Conservation (phyloP, 2,329 filamentous ascomycete species). For the Graphilbum fragrans region DNA sequence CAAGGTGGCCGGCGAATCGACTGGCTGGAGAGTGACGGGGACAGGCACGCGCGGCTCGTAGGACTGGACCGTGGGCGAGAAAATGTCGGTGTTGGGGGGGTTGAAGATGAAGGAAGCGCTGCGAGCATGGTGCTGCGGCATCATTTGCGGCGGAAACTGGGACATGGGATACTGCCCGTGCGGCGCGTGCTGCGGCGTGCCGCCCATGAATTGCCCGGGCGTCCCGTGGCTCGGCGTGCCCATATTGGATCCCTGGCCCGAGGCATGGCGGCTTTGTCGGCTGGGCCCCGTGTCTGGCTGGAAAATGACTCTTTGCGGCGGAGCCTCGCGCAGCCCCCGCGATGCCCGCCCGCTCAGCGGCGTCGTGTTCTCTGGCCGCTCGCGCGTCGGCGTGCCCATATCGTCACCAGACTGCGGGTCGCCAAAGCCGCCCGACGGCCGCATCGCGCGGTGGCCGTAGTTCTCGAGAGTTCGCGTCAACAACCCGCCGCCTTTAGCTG, state of each 20-base stretch:
- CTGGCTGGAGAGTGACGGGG: conserved; percentile 57
- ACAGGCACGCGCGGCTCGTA: conserved; percentile 54
- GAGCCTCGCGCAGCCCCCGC: conserved; percentile 65
- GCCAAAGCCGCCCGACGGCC: conserved; percentile 25
- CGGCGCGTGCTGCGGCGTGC: conserved; percentile 14
- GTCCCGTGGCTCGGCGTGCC: conserved; percentile 14
- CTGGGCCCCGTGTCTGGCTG: conserved; percentile 63
- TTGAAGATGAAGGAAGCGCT: conserved; percentile 36
- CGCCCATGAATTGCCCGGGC: conserved; percentile 1
- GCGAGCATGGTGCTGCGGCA: conserved; percentile 18
- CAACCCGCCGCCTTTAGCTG: conserved; percentile 73
- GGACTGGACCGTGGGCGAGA: conserved; percentile 48
- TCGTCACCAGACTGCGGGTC: conserved; percentile 42
- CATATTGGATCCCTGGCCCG: conserved; percentile 16
- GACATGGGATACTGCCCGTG: conserved; percentile 12
- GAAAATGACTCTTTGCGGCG: conserved; percentile 72
- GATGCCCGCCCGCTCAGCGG: conserved; percentile 44
- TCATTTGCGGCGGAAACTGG: conserved; percentile 11
- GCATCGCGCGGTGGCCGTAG: conserved; percentile 26
- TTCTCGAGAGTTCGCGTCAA: conserved; percentile 69
- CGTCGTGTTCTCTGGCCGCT: conserved; percentile 33
- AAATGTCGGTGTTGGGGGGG: conserved; percentile 41
- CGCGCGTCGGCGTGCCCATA: conserved; percentile 43
- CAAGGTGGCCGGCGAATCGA: conserved; percentile 64
- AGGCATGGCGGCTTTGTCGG: conserved; percentile 49